Evolutionary conservation across 176 grass and related monocot genomes (phyloP).

Genomic region (Luzula sylvatica): DNA sequence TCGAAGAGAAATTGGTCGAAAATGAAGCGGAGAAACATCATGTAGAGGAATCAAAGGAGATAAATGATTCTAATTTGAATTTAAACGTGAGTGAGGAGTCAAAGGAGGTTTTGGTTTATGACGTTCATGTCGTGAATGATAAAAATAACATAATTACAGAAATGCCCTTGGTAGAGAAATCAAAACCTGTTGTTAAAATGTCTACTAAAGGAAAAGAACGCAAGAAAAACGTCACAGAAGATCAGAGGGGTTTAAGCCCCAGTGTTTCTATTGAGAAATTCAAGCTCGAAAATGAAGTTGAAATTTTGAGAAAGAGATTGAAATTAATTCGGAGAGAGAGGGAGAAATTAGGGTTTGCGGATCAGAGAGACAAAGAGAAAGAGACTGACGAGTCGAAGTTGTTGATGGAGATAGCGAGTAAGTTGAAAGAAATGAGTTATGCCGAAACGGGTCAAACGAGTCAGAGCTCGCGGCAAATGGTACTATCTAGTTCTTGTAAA

Average conservation of each 20-base stretch:
- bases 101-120: slow-evolving; percentile 47
- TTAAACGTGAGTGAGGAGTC: slow-evolving; percentile 12
- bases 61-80: slow-evolving; percentile 24
- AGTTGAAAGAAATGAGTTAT: slow-evolving; percentile 58
- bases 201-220: background rate
- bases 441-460: slow-evolving; percentile 43
- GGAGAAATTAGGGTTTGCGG: slow-evolving; percentile 47
- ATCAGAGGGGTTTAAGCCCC: slow-evolving; percentile 28
- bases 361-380: slow-evolving; percentile 36
- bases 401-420: slow-evolving; percentile 67
- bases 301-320: slow-evolving; percentile 51
- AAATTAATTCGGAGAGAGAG: slow-evolving; percentile 62
- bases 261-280: slow-evolving; percentile 43
- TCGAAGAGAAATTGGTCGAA: slow-evolving; percentile 23
- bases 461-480: slow-evolving; percentile 15
- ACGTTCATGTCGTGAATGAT: slow-evolving; percentile 81
- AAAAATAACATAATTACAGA: slow-evolving; percentile 15
- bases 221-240: slow-evolving; percentile 14
- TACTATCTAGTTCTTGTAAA: background rate
- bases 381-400: slow-evolving; percentile 48
- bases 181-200: slow-evolving; percentile 10
- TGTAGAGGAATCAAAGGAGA: slow-evolving; percentile 22
- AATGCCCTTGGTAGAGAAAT: slow-evolving; percentile 13
- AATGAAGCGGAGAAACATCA: too few relatives aligned
- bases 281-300: slow-evolving; percentile 53